Evolutionary conservation across 805 yeast genomes (phyloP).

Genomic region (Pichia nanzhaoensis): DNA sequence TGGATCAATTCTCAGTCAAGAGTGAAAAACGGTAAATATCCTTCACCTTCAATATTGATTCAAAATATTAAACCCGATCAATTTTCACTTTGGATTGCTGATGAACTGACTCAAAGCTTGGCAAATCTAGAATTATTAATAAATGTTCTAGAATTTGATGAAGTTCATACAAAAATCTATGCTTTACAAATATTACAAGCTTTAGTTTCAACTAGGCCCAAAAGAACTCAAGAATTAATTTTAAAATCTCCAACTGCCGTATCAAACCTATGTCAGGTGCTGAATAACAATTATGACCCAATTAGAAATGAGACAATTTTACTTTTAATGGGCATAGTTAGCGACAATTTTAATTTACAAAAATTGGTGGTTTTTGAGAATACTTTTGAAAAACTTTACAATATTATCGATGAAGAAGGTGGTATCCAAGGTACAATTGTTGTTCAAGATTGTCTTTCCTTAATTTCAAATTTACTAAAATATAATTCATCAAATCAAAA

Average conservation of each 20-base stretch:
- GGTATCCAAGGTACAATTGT: conserved; percentile 82
- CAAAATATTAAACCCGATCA: conserved; percentile 61
- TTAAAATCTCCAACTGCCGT: conserved; percentile 72
- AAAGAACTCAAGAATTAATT: conserved; percentile 65
- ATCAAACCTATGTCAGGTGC: conserved; percentile 57
- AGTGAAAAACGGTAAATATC: conserved; percentile 68
- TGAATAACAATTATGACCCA: conserved; percentile 71
- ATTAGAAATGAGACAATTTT: conserved; percentile 83
- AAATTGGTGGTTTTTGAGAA: conserved; percentile 92
- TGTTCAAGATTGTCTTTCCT: conserved; percentile 83
- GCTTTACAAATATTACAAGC: conserved; percentile 83
- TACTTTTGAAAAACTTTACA: conserved; percentile 75
- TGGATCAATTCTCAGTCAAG: conserved; percentile 75
- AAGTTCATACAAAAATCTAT: conserved; percentile 75
- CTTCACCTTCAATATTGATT: conserved; percentile 60
- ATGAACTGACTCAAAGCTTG: conserved; percentile 70
- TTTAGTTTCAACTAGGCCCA: conserved; percentile 67
- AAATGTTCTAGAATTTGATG: conserved; percentile 39
- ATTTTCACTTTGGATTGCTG: conserved; percentile 91
- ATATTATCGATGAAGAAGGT: conserved; percentile 80
- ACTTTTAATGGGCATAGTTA: conserved; percentile 74
- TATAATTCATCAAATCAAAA: conserved; percentile 89
- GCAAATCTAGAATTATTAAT: conserved; percentile 42
- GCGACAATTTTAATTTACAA: conserved; percentile 79
- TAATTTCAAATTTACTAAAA: conserved; percentile 63